Base-by-base conservation (phyloP, 2,329 filamentous ascomycete species). In the Xylaria sp. region DNA sequence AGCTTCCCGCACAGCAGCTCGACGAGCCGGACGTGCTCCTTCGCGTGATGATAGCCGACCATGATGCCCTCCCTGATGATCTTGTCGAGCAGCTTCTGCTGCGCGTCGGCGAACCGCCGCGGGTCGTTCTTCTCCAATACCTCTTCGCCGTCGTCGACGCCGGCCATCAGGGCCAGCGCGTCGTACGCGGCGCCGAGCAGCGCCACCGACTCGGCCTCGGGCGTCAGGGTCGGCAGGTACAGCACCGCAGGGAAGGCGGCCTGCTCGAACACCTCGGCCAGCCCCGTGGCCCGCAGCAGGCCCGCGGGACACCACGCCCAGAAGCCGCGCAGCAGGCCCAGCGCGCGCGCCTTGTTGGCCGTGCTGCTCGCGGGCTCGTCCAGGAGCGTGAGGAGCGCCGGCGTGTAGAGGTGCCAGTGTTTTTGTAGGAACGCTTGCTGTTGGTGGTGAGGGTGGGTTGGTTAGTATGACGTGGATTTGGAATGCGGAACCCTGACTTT, bases 201-300 rank as follows among this genome's bases (percentile, higher is more conserved):
- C 1, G 67, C 65, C 1, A 89, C 66, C 3, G 89, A 89, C 51
- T 94, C 89, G 0, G 78, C 68, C 64, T 90, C 88, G 0, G 89
- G 85, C 0, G 91, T 96, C 39, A 96, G 75, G 11, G 80, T 84
- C 0, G 93, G 92, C 5, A 96, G 78, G 63, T 86, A 90, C 7
- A 88, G 79, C n/a, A 96, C 79, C 34, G 86, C 85, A 0, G 91
- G 89, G 60, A 87, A 80, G 1, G 91, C 72, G 2, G 86, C 82
- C 18, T 91, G 82, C 64, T 87, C 81, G 56, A 93, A 88, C 21
- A 93, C 81, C 13, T 79, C 73, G 19, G 80, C 81, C 7, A 93
- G 81, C 1, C 89, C 89, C 0, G 85, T 89, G 42, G 78, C 77
- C 11, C 70, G 70, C 41, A 92, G 77, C 2, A 87, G 76, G 4